Evolutionary conservation across 768 basidiomycete genomes (phyloP), one percentile per base, ranked within the genome.

Genomic region (Lentinula sp.): DNA sequence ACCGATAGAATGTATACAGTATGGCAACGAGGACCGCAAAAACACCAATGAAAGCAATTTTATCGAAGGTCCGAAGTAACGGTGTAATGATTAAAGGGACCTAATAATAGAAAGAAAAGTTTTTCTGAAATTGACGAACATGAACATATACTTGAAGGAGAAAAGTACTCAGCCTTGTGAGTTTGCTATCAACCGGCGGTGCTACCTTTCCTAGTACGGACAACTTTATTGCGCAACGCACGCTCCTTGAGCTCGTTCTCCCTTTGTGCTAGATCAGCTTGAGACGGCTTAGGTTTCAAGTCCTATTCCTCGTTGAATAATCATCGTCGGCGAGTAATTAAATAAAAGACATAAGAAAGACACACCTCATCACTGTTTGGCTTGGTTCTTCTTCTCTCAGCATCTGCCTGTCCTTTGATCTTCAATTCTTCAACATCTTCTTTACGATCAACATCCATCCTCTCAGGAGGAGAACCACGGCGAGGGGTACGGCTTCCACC

Each of bases 181-280:
- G 9, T 49, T 28, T 49, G 16, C 23, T 28, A 59, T 52, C 56
- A 52, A 40, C 46, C 62, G 40, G 55, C 59, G 37, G 59, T 63
- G 61, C 65, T 72, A 39, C 68, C 74, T 69, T 88, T 90, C 65
- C 89, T 77, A 34, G 87, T 88, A 68, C 87, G 78, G 57, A 86
- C 78, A 50, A 93, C 91, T 69, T 93, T 93, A 68, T 93, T 92
- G 67, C 91, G 81, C 69, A 93, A 71, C 13, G 91, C 89, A 69
- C 76, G 84, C 66, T 93, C 91, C 70, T 91, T 93, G 62, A 93
- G 69, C 68, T 93, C 91, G 64, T 82, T 91, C 68, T 93, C 91
- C 61, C 87, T 73, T 65, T 76, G 82, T 66, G 84, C 83, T 49
- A 93, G 74, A 39, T 89, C 89, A 23, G 68, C 67, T 57, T 67